phyloP scores from a whole-genome alignment of 2,329 filamentous ascomycete genomes.

The Colletotrichum liaoningense region DNA sequence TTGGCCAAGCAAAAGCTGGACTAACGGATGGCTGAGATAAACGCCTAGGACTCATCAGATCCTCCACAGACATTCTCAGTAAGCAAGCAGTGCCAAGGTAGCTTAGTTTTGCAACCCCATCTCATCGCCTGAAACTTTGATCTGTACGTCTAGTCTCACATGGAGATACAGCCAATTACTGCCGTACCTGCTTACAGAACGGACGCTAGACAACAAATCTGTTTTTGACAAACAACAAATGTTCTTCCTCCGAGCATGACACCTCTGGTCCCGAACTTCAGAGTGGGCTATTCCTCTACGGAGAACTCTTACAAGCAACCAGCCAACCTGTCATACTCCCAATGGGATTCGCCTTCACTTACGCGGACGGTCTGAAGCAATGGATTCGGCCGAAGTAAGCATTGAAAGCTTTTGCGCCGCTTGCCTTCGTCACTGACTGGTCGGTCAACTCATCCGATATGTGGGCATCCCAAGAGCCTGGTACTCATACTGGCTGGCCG shows the following conservation, averaged over 20 bases:
- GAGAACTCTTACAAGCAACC: background rate
- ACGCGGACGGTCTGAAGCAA: background rate
- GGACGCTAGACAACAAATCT: background rate
- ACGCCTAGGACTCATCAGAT: background rate
- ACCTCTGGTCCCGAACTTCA: background rate
- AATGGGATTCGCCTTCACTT: background rate
- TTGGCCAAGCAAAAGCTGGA: background rate
- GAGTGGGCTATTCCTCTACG: background rate
- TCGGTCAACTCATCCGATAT: slow-evolving; percentile 6
- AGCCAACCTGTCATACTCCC: background rate
- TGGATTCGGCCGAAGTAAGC: slow-evolving; percentile 4
- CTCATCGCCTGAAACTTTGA: background rate
- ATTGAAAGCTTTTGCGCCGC: background rate
- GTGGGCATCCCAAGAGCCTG: background rate
- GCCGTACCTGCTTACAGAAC: no score
- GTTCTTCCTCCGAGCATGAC: background rate
- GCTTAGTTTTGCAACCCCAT: background rate
- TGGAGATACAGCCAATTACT: background rate
- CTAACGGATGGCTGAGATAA: background rate
- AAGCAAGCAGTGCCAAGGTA: background rate
- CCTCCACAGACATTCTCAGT: background rate
- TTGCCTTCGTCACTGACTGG: background rate
- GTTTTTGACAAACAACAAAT: background rate
- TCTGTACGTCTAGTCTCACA: background rate
- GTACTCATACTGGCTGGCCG: background rate